Base-by-base conservation (phyloP, 2,329 filamentous ascomycete genomes). In the Talaromyces sp. region DNA sequence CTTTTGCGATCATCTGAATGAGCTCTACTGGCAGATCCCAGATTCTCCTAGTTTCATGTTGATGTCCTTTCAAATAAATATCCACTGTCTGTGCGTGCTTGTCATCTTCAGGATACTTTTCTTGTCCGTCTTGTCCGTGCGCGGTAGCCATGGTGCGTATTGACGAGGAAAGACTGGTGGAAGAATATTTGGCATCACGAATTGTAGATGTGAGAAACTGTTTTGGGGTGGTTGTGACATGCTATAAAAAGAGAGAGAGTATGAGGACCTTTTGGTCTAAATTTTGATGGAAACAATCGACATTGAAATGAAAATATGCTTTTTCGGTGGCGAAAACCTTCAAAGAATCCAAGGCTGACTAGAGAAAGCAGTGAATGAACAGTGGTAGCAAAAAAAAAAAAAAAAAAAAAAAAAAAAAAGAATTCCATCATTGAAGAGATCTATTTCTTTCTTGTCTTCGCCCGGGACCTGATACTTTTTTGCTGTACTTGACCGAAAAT, bases 21-120 rank as follows among this genome's bases (percentile, higher is more conserved):
- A 60, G 49, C 4, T 60, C 54, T 26, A n/a, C 32, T 19, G 58
- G 55, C 13, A 60, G 49, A 27, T 46, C 29, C n/a, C 10, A 51
- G 7, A 51, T 26, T 9, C 19, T 13, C n/a, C 13, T 14, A 29
- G 13, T 14, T 21, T 51, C 4, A 6, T 10, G 49, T 2, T 27
- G 1, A 2, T 26, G 10, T 29, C 24, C 19, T 10, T 19, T 3
- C 17, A 27, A 11, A 10, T 51, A 51, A n/a, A 29, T 14, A 14
- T 6, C 49, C 4, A 29, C 26, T 8, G 4, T 27, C 13, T 7
- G 8, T 51, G 24, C 21, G 21, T 21, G n/a, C 11, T n/a, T 51
- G 2, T 9, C 26, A 10, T 27, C 13, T 27, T 51, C 21, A 24
- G 8, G 46, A 14, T 21, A 51, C 46, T 51, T 24, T 17, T 51